phyloP scores from a whole-genome alignment of 2,329 filamentous ascomycete species.

The Colletotrichum sp. region DNA sequence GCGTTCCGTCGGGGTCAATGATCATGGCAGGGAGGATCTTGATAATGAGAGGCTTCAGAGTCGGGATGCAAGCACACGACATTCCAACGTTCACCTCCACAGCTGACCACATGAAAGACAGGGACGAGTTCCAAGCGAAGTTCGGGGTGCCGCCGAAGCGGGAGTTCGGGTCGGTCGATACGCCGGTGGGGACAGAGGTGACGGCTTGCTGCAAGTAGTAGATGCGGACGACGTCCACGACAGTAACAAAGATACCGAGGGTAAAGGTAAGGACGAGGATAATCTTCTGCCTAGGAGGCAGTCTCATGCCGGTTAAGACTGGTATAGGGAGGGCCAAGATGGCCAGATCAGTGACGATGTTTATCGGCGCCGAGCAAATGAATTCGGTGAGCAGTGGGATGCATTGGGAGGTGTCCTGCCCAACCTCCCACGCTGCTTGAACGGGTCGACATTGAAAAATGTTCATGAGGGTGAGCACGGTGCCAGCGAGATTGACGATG shows the following conservation, averaged over 20 bases:
- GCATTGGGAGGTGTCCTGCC: conserved; percentile 43
- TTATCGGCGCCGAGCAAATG: conserved; percentile 82
- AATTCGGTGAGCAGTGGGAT: conserved; percentile 67
- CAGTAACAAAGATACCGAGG: conserved; percentile 84
- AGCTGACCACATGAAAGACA: conserved; percentile 92
- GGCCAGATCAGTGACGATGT: conserved; percentile 88
- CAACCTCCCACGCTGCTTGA: conserved; percentile 66
- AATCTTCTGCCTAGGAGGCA: conserved; percentile 85
- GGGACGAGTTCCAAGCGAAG: conserved; percentile 76
- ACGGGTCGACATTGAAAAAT: conserved; percentile 85
- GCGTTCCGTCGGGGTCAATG: conserved; percentile 53
- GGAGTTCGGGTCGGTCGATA: conserved; percentile 40
- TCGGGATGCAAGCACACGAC: conserved; percentile 90
- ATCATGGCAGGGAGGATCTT: conserved; percentile 63
- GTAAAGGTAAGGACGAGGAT: conserved; percentile 87
- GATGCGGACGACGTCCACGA: conserved; percentile 88
- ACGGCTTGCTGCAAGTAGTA: conserved; percentile 85
- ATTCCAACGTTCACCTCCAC: conserved; percentile 92
- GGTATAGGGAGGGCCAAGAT: conserved; percentile 89
- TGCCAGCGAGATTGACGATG: conserved; percentile 79
- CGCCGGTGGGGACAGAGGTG: conserved; percentile 40
- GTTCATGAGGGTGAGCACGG: conserved; percentile 83
- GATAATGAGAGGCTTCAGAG: conserved; percentile 83
- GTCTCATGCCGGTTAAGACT: conserved; percentile 82
- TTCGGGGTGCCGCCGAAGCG: conserved; percentile 57